These are phyloP conservation scores for Paecilomyces sp. DNA, from an alignment of 2,329 filamentous ascomycete species.

Conservation along the genomic window DNA sequence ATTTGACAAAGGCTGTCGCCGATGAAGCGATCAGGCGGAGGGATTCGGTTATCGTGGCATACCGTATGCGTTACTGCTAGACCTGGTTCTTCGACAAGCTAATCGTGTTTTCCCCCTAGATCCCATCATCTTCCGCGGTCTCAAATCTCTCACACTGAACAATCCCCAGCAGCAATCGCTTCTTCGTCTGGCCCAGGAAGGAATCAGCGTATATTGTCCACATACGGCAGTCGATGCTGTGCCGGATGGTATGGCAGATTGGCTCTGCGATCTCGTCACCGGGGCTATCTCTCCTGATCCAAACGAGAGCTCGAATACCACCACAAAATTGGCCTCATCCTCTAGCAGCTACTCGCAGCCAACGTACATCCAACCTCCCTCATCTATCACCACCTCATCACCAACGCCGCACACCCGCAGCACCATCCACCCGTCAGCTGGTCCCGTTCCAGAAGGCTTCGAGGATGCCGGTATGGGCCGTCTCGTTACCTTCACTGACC, in stretches of 20 bases:
- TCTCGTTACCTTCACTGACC: constrained; percentile 47
- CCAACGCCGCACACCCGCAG: constrained; percentile 45
- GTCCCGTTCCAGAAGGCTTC: constrained; percentile 27
- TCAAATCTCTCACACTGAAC: constrained; percentile 78
- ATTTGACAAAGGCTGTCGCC: constrained; percentile 81
- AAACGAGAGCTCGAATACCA: neutral
- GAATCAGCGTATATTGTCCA: constrained; percentile 91
- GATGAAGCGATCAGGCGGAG: constrained; percentile 76
- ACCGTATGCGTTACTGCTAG: constrained; percentile 55
- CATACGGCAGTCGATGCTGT: constrained; percentile 93
- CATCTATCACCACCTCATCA: constrained; percentile 21
- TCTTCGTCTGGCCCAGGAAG: constrained; percentile 71
- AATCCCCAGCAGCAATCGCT: constrained; percentile 85
- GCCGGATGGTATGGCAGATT: constrained; percentile 79
- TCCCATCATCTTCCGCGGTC: constrained; percentile 88
- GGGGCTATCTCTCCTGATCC: constrained; percentile 30
- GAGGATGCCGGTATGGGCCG: constrained; percentile 55
- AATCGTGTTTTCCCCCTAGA: constrained; percentile 45
- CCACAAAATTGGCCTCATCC: neutral
- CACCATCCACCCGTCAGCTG: constrained; percentile 45
- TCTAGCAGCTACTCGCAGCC: constrained; percentile 33
- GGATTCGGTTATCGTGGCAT: constrained; percentile 76
- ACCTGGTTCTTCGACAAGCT: neutral
- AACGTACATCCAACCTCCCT: constrained; percentile 27
- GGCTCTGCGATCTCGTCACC: constrained; percentile 81